Conservation (phyloP, 306 rosid species). For the Cicer bijugum region DNA sequence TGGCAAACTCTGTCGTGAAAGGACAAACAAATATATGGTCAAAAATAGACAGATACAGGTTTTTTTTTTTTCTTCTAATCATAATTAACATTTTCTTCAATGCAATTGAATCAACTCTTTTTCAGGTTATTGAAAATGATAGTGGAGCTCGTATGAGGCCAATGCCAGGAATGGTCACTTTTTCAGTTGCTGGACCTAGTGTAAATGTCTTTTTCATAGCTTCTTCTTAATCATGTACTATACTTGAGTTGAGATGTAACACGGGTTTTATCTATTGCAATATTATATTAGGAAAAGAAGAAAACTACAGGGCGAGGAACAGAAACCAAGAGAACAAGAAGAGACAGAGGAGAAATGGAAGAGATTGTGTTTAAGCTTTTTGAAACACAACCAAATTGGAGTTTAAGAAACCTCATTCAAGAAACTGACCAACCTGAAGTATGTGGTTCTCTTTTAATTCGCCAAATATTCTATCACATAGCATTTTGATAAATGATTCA, state of each 20-base stretch:
- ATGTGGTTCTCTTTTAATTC: slow-evolving; percentile 30
- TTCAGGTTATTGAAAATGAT: slow-evolving; percentile 77
- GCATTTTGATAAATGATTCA: no score
- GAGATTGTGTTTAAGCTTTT: slow-evolving; percentile 80
- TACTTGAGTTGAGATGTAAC: no score
- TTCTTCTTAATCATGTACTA: not conserved
- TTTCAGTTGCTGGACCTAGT: slow-evolving; percentile 54
- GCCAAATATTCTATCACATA: no score
- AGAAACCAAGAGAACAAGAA: slow-evolving; percentile 78
- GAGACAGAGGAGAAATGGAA: slow-evolving; percentile 88
- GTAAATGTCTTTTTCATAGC: slow-evolving; percentile 50
- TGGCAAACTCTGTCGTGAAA: slow-evolving; percentile 86
- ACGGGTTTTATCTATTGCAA: no score
- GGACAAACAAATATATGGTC: slow-evolving; percentile 70
- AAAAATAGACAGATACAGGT: slow-evolving; percentile 92
- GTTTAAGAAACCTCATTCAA: slow-evolving; percentile 74
- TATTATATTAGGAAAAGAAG: slow-evolving; percentile 69
- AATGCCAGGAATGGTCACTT: slow-evolving; percentile 72
- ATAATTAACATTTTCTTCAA: not conserved
- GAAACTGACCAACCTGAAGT: slow-evolving; percentile 97
- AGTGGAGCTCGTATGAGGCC: slow-evolving; percentile 83
- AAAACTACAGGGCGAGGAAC: slow-evolving; percentile 59
- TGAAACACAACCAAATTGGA: slow-evolving; percentile 81
- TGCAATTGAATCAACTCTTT: slow-evolving; percentile 13
- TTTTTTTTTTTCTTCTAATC: slow-evolving; percentile 31